Percentiles rank a stretch among this genome's conserved stretches.
Conservation (phyloP, 2,329 filamentous ascomycete species). For the Neurospora crassa region DNA sequence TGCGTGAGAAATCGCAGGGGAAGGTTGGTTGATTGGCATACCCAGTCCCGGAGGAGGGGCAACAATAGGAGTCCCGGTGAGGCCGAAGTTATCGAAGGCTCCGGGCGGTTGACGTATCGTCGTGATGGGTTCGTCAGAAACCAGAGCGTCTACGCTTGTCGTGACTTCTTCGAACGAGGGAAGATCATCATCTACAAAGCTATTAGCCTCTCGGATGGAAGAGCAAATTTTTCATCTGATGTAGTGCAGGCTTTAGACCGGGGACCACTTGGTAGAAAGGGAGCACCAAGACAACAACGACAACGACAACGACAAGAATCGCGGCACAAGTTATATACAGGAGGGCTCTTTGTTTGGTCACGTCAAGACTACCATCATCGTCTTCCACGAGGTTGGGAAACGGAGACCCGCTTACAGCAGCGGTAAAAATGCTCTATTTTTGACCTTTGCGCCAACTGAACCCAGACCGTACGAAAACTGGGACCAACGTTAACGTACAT, state of each 20-base stretch:
- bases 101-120: conserved; percentile 22
- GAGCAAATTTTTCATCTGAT: not conserved
- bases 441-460: conserved; percentile 28
- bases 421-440: conserved; percentile 40
- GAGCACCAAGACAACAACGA: conserved; percentile 19
- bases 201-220: conserved; percentile 30
- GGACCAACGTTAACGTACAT: conserved; percentile 55
- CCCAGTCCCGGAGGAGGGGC: conserved; percentile 35
- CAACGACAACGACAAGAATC: conserved; percentile 8
- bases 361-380: conserved; percentile 52
- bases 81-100: conserved; percentile 16
- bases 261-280: conserved; percentile 9
- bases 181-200: conserved; percentile 50
- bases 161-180: conserved; percentile 51
- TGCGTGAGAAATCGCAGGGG: conserved; percentile 19
- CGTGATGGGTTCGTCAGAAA: conserved; percentile 46
- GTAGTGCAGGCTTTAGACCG: not conserved
- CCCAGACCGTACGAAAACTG: conserved; percentile 23
- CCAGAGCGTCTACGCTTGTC: conserved; percentile 57
- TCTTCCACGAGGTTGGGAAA: conserved; percentile 40
- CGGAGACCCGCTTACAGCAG: conserved; percentile 28
- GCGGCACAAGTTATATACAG: conserved; percentile 31
- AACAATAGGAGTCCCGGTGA: conserved; percentile 27
- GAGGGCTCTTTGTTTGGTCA: conserved; percentile 28
- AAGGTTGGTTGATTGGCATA: conserved; percentile 28